phyloP scores from a whole-genome alignment of 2,329 filamentous ascomycete species.

The Ophiobolus disseminans region DNA sequence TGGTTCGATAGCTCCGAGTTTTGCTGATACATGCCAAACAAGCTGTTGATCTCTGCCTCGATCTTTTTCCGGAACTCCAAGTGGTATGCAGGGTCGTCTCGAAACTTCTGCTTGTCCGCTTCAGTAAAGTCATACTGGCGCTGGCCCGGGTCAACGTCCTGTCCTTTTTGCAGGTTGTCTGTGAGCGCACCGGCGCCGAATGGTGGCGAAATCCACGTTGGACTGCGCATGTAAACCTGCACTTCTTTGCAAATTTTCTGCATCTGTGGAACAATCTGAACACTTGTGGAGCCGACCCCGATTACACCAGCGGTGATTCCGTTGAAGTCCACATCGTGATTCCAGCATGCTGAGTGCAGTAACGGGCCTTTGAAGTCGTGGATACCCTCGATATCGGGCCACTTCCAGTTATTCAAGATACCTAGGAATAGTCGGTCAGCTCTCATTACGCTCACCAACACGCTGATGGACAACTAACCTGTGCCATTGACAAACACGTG shows the following conservation, averaged over 20 bases:
- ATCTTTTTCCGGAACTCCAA: constrained; percentile 59
- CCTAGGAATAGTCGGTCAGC: constrained; percentile 51
- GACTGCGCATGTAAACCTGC: constrained; percentile 47
- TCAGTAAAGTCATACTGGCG: constrained; percentile 55
- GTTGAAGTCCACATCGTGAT: constrained; percentile 48
- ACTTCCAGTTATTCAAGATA: constrained; percentile 55
- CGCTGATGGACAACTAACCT: constrained; percentile 45
- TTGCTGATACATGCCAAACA: constrained; percentile 62
- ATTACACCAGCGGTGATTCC: constrained; percentile 42
- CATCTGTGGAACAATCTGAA: constrained; percentile 48
- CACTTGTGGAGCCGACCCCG: constrained; percentile 42
- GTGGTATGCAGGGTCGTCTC: constrained; percentile 62
- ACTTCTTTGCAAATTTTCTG: constrained; percentile 48
- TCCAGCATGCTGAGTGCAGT: constrained; percentile 54
- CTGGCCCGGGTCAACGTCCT: constrained; percentile 50
- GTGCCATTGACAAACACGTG: constrained; percentile 55
- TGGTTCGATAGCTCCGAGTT: constrained; percentile 53
- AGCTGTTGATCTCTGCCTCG: constrained; percentile 59
- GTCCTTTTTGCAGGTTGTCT: constrained; percentile 41
- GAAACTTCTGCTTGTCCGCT: constrained; percentile 65
- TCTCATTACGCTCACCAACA: constrained; percentile 9
- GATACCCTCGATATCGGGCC: constrained; percentile 53
- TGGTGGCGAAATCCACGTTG: constrained; percentile 51
- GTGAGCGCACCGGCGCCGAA: constrained; percentile 47
- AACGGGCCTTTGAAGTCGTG: constrained; percentile 53